phyloP scores from a whole-genome alignment of 345 rosid species.

The Heritiera littoralis region DNA sequence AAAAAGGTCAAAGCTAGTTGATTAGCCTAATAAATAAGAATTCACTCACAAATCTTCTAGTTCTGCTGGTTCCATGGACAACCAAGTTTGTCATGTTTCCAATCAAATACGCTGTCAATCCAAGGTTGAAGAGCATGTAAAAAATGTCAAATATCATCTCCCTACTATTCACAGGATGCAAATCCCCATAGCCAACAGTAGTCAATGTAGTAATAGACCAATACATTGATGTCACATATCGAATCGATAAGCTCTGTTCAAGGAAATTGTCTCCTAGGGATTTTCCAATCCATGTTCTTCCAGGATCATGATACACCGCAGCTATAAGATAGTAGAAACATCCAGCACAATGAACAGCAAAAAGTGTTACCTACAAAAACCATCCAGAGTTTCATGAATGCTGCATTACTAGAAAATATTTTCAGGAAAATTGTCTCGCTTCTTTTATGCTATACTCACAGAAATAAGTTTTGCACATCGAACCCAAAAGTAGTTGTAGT shows the following conservation, averaged over 20 bases:
- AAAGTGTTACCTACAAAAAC: conserved; percentile 73
- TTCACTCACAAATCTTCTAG: conserved; percentile 78
- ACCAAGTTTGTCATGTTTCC: conserved; percentile 99
- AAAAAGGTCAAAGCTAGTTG: background rate
- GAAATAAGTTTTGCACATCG: conserved; percentile 88
- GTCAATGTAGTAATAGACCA: conserved; percentile 97
- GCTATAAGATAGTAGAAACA: conserved; percentile 92
- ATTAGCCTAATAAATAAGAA: background rate
- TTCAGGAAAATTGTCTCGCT: background rate
- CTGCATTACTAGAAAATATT: background rate
- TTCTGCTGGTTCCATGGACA: conserved; percentile 93
- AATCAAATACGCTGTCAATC: conserved; percentile 86
- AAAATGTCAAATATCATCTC: conserved; percentile 90
- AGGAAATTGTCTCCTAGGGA: conserved; percentile 41
- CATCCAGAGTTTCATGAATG: conserved; percentile 9
- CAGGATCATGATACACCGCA: conserved; percentile 55
- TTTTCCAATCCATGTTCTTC: conserved; percentile 74
- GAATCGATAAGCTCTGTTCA: conserved; percentile 54
- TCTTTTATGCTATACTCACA: conserved; percentile 48
- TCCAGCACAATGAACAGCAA: conserved; percentile 86
- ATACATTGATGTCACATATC: conserved; percentile 86
- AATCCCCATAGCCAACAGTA: conserved; percentile 92
- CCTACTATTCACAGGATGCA: conserved; percentile 81
- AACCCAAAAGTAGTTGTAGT: conserved; percentile 90
- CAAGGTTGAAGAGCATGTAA: conserved; percentile 91